Conservation (phyloP, 306 rosid species). For the Corylus americana region DNA sequence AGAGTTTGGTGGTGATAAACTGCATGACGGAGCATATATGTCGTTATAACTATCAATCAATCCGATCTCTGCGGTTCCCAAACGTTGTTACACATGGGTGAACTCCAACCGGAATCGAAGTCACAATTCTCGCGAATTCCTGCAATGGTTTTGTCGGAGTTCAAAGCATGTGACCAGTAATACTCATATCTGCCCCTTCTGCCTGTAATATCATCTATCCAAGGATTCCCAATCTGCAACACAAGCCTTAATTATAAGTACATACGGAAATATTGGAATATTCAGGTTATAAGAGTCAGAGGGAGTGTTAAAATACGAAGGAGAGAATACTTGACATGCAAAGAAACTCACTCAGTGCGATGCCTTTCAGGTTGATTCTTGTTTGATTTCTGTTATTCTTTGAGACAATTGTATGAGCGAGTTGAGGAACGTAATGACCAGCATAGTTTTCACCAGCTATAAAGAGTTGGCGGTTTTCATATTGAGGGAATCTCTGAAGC, state of each 20-base stretch:
- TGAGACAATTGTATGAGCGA: slow-evolving; percentile 47
- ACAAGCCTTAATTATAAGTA: not conserved
- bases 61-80: slow-evolving; percentile 29
- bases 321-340: not conserved
- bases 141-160: slow-evolving; percentile 50
- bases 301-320: too few species aligned
- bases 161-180: slow-evolving; percentile 54
- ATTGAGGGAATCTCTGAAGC: slow-evolving; percentile 62
- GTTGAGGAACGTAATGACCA: slow-evolving; percentile 69
- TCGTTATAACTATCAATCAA: slow-evolving; percentile 31
- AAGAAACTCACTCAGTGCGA: slow-evolving; percentile 60
- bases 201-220: slow-evolving; percentile 53
- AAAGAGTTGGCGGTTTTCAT: slow-evolving; percentile 53
- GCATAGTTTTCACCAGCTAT: slow-evolving; percentile 71
- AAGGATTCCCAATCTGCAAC: slow-evolving; percentile 63
- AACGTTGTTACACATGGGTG: slow-evolving; percentile 25
- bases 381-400: slow-evolving; percentile 35
- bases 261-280: not conserved
- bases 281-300: too few species aligned
- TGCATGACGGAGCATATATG: slow-evolving; percentile 51
- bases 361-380: slow-evolving; percentile 53
- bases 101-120: slow-evolving; percentile 20
- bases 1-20: slow-evolving; percentile 23
- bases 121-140: slow-evolving; percentile 46
- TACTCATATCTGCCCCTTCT: slow-evolving; percentile 43